Conservation (phyloP, 495 filamentous ascomycete genomes). For the Daldinia decipiens region DNA sequence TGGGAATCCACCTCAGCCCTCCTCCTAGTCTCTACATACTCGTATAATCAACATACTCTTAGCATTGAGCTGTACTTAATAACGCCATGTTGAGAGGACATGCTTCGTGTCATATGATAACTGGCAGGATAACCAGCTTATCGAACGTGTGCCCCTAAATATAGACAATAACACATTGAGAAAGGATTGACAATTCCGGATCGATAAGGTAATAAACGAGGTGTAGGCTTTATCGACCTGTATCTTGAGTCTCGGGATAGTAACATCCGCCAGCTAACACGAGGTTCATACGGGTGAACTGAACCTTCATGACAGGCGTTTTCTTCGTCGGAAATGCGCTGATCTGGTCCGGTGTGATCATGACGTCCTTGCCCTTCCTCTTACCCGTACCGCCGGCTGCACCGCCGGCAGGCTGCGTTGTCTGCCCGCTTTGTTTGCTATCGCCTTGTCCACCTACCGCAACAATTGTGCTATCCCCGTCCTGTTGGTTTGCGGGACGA, state of each 20-base stretch:
- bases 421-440: slow-evolving; percentile 50
- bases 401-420: slow-evolving; percentile 51
- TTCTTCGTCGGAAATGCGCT: slow-evolving; percentile 94
- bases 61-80: background rate
- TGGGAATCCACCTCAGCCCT: background rate
- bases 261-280: slow-evolving; percentile 89
- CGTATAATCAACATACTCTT: background rate
- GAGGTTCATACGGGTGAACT: slow-evolving; percentile 92
- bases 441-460: slow-evolving; percentile 66
- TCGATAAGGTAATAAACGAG: background rate
- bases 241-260: slow-evolving; percentile 54
- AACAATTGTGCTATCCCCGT: slow-evolving; percentile 53
- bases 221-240: slow-evolving; percentile 14
- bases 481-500: slow-evolving; percentile 43
- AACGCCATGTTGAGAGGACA: background rate
- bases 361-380: slow-evolving; percentile 89
- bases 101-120: background rate
- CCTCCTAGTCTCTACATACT: background rate
- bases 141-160: background rate
- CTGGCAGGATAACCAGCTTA: background rate
- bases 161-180: background rate
- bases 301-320: slow-evolving; percentile 90
- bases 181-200: background rate
- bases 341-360: slow-evolving; percentile 92
- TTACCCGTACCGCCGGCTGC: slow-evolving; percentile 68